A percentile compares a stretch with the other conserved stretches of the same genome.
Conservation (phyloP, 2,329 filamentous ascomycete genomes). For the Alternaria sp. region DNA sequence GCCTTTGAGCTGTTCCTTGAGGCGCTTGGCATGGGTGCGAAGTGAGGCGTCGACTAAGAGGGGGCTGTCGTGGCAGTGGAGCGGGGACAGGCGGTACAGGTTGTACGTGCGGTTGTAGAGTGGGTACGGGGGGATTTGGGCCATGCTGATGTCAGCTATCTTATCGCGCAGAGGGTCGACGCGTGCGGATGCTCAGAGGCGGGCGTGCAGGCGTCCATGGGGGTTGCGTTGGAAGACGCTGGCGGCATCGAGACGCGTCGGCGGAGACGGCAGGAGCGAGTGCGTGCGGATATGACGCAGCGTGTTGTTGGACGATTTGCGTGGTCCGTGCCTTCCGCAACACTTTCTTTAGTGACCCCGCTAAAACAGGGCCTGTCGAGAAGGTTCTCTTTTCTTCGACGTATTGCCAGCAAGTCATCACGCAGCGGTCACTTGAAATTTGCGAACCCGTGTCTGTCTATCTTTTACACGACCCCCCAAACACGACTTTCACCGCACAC, state of each 20-base stretch:
- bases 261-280: neutral
- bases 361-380: conserved; percentile 16
- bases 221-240: neutral
- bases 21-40: conserved; percentile 54
- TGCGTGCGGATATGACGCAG: conserved; percentile 16
- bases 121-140: conserved; percentile 49
- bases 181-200: neutral
- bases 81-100: conserved; percentile 61
- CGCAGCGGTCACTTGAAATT: conserved; percentile 14
- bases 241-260: conserved; percentile 5
- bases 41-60: conserved; percentile 49
- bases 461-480: conserved; percentile 13
- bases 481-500: conserved; percentile 5
- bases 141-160: conserved; percentile 29
- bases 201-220: neutral
- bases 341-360: conserved; percentile 18
- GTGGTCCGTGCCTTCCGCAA: conserved; percentile 4
- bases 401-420: conserved; percentile 6
- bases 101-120: conserved; percentile 62
- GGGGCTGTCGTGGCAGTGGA: conserved; percentile 53
- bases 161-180: neutral
- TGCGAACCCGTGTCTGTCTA: conserved; percentile 4
- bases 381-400: conserved; percentile 24
- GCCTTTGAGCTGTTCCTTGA: conserved; percentile 58
- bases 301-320: conserved; percentile 4